Percentiles rank a stretch among this genome's conserved stretches.
Evolutionary conservation across 2,329 filamentous ascomycete species (phyloP).

Genomic region (Microthyrium microscopicum): DNA sequence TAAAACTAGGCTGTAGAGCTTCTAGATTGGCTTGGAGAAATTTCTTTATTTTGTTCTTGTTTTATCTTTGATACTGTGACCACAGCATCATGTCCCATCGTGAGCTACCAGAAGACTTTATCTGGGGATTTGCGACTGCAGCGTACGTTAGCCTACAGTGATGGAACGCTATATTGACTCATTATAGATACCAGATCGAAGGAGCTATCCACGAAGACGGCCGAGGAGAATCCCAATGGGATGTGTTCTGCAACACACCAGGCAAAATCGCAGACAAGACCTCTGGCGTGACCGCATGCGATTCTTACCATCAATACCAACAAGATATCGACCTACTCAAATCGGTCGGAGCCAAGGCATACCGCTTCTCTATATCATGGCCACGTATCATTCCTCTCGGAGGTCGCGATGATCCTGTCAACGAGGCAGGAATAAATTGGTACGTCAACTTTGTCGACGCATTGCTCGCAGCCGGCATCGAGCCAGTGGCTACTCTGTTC

Average conservation of each 20-base stretch:
- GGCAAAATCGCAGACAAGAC: constrained; percentile 70
- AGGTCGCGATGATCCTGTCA: constrained; percentile 65
- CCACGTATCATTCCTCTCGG: constrained; percentile 74
- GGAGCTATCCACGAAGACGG: constrained; percentile 59
- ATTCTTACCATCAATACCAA: constrained; percentile 65
- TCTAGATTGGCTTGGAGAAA: too few species aligned
- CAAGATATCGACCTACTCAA: constrained; percentile 69
- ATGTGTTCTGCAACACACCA: constrained; percentile 65
- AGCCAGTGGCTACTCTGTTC: constrained; percentile 66
- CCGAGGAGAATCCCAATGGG: constrained; percentile 73
- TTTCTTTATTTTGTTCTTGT: too few species aligned
- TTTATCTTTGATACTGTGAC: too few species aligned
- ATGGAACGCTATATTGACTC: constrained; percentile 5
- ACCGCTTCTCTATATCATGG: constrained; percentile 76
- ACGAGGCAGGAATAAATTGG: constrained; percentile 59
- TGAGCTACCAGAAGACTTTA: constrained; percentile 20
- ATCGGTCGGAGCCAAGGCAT: constrained; percentile 52
- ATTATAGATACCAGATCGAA: constrained; percentile 68
- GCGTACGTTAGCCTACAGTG: constrained; percentile 13
- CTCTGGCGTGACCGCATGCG: constrained; percentile 63
- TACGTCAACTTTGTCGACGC: constrained; percentile 69
- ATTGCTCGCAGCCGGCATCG: constrained; percentile 58
- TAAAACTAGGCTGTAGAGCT: too few species aligned
- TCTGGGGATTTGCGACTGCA: constrained; percentile 26
- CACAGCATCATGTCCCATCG: neutral